Evolutionary conservation across 495 filamentous ascomycete species (phyloP).

Genomic region (Immersiella caudata): DNA sequence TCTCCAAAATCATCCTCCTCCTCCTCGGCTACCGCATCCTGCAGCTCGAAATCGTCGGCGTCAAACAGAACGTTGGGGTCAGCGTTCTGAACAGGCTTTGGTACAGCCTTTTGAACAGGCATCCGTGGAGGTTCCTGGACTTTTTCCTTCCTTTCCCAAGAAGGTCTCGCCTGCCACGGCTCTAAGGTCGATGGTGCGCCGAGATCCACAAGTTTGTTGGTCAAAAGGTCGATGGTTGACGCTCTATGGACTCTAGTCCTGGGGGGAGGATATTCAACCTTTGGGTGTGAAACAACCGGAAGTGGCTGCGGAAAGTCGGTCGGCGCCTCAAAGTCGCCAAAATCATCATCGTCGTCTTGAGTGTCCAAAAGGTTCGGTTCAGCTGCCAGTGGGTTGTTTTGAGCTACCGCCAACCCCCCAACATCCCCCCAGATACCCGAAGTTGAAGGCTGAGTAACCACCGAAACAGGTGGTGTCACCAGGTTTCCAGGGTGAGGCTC

Average conservation of each 20-base stretch:
- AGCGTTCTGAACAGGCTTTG: slow-evolving; percentile 25
- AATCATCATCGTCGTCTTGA: slow-evolving; percentile 65
- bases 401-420: slow-evolving; percentile 20
- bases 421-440: slow-evolving; percentile 27
- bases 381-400: slow-evolving; percentile 9
- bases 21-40: slow-evolving; percentile 25
- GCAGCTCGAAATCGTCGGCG: slow-evolving; percentile 50
- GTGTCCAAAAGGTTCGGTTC: slow-evolving; percentile 23
- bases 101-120: neutral
- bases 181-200: slow-evolving; percentile 24
- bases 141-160: slow-evolving; percentile 22
- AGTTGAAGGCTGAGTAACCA: slow-evolving; percentile 14
- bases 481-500: slow-evolving; percentile 7
- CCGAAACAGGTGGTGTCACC: too few species aligned
- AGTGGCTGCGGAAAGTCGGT: slow-evolving; percentile 18
- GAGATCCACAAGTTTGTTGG: slow-evolving; percentile 48
- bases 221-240: slow-evolving; percentile 48
- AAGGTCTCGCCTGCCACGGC: slow-evolving; percentile 24
- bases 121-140: neutral
- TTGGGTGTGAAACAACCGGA: slow-evolving; percentile 3
- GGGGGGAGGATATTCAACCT: slow-evolving; percentile 13
- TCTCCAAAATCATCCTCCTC: slow-evolving; percentile 55
- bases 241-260: slow-evolving; percentile 41
- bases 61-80: slow-evolving; percentile 54
- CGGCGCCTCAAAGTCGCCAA: slow-evolving; percentile 72